A percentile compares a stretch with the other conserved stretches of the same genome.
These are phyloP conservation scores for Zymoseptoria crescenta DNA, from an alignment of 2,329 filamentous ascomycete genomes.

Conservation along the genomic window DNA sequence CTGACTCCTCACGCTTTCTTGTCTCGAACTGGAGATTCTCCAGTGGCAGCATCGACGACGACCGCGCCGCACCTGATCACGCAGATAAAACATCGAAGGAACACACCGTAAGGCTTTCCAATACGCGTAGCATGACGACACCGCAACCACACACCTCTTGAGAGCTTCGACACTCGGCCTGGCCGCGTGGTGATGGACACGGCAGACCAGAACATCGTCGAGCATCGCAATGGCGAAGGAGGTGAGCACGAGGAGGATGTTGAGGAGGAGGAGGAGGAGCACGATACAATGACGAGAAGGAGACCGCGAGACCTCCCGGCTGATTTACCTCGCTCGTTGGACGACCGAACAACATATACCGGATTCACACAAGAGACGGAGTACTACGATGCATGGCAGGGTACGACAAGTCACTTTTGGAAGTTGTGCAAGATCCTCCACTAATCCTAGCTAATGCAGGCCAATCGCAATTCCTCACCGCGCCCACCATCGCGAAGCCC, in stretches of 20 bases:
- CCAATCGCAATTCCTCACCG: constrained; percentile 90
- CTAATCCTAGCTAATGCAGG: constrained; percentile 45
- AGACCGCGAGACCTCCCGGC: constrained; percentile 54
- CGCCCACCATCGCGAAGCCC: constrained; percentile 74
- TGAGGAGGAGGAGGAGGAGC: constrained; percentile 16
- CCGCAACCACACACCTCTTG: neutral
- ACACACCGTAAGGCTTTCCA: neutral
- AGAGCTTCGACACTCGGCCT: neutral
- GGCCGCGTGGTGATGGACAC: constrained; percentile 11
- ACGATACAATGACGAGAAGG: constrained; percentile 29
- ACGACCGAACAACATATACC: constrained; percentile 70
- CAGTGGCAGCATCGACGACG: neutral
- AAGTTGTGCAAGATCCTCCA: neutral
- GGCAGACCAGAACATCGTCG: constrained; percentile 6
- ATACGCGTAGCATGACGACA: neutral
- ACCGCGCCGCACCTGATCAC: neutral
- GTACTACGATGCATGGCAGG: constrained; percentile 99
- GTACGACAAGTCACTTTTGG: constrained; percentile 43
- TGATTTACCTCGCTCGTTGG: constrained; percentile 83
- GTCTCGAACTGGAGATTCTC: neutral
- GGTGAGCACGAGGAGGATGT: constrained; percentile 6
- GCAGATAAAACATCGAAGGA: too few species aligned
- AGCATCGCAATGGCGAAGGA: constrained; percentile 4
- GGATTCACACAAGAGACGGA: constrained; percentile 75
- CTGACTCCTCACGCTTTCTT: neutral